These are phyloP conservation scores for Lactarius evosmus DNA, from an alignment of 768 basidiomycete genomes.

Conservation along the genomic window DNA sequence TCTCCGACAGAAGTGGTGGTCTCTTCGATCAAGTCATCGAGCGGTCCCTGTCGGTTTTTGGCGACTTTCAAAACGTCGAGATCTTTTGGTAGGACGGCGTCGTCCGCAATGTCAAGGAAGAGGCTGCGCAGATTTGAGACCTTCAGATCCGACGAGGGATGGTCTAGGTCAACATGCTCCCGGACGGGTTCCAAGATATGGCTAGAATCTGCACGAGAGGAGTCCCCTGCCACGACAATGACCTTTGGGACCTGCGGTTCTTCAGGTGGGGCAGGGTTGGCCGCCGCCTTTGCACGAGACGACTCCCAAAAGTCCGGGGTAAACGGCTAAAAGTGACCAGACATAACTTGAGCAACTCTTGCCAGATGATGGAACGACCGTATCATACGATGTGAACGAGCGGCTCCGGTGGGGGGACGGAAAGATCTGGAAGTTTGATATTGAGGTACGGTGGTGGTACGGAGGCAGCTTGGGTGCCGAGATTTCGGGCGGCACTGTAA, in stretches of 20 bases:
- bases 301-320: slow-evolving; percentile 59
- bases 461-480: slow-evolving; percentile 24
- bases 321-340: slow-evolving; percentile 51
- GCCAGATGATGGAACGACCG: slow-evolving; percentile 5
- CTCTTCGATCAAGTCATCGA: slow-evolving; percentile 24
- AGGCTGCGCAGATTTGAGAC: slow-evolving; percentile 29
- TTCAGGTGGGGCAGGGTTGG: slow-evolving; percentile 29
- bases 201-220: slow-evolving; percentile 47
- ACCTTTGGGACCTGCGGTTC: slow-evolving; percentile 44
- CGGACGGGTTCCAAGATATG: slow-evolving; percentile 38
- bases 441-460: slow-evolving; percentile 39
- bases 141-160: slow-evolving; percentile 6
- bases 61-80: slow-evolving; percentile 4
- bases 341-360: slow-evolving; percentile 18
- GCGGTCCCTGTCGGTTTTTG: slow-evolving; percentile 16
- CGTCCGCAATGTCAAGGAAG: slow-evolving; percentile 39
- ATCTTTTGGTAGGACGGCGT: slow-evolving; percentile 36
- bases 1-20: not conserved
- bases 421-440: slow-evolving; percentile 56
- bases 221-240: slow-evolving; percentile 46
- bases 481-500: slow-evolving; percentile 32
- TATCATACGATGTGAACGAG: slow-evolving; percentile 59
- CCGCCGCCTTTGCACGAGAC: slow-evolving; percentile 37
- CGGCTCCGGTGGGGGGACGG: slow-evolving; percentile 40
- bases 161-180: slow-evolving; percentile 26